Percentiles rank a stretch among this genome's conserved stretches.
phyloP scores from a whole-genome alignment of 2,329 filamentous ascomycete genomes.

The Colletotrichum tabaci region DNA sequence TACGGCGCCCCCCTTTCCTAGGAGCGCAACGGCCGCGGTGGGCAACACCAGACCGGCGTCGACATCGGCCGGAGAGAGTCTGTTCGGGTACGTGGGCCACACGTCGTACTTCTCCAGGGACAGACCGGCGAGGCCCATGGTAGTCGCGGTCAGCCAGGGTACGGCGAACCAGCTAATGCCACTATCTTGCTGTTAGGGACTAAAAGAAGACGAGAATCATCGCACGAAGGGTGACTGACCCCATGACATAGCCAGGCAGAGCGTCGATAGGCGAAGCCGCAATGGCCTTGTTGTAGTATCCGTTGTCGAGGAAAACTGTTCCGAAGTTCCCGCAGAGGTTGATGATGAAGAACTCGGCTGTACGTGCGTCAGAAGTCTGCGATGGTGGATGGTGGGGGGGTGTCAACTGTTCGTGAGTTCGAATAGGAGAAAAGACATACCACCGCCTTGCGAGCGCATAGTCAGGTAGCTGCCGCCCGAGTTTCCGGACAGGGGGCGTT shows the following conservation, averaged over 20 bases:
- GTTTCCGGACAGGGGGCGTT: conserved; percentile 86
- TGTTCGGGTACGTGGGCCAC: conserved; percentile 81
- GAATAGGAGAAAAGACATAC: not conserved
- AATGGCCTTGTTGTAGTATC: conserved; percentile 95
- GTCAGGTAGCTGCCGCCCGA: conserved; percentile 87
- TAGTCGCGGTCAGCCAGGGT: conserved; percentile 90
- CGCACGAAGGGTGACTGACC: conserved; percentile 50
- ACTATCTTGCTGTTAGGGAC: conserved; percentile 5
- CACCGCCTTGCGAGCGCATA: conserved; percentile 85
- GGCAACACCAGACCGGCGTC: conserved; percentile 88
- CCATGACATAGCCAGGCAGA: conserved; percentile 89
- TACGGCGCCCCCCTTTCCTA: conserved; percentile 85
- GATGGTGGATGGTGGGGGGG: no score
- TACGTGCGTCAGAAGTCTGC: not conserved
- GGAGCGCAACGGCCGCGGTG: conserved; percentile 85
- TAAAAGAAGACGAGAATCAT: not conserved
- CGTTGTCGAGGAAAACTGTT: conserved; percentile 88
- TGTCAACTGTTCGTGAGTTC: not conserved
- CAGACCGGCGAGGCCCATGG: conserved; percentile 86
- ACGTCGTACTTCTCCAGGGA: conserved; percentile 81
- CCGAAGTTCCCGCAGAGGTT: conserved; percentile 88
- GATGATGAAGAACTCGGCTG: conserved; percentile 87
- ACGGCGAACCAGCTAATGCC: conserved; percentile 94
- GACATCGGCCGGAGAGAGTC: conserved; percentile 82
- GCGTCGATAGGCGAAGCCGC: conserved; percentile 88